These are phyloP conservation scores for Colletotrichum zoysiae DNA, from an alignment of 2,329 filamentous ascomycete genomes.

Conservation along the genomic window DNA sequence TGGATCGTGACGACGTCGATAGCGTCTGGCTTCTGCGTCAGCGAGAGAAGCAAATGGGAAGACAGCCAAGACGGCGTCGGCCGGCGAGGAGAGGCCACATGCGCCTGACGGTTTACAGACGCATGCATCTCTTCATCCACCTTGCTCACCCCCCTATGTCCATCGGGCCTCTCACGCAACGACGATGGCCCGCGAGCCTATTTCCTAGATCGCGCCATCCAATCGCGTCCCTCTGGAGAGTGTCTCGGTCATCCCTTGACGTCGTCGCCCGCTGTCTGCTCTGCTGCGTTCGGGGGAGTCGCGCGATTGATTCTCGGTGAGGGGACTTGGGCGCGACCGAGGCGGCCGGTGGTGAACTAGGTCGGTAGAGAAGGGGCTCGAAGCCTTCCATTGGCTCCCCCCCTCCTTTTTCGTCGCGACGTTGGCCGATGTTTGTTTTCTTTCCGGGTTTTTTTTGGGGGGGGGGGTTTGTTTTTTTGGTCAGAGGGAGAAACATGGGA, in stretches of 20 bases:
- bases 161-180: not conserved
- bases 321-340: not conserved
- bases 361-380: too few species aligned
- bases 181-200: not conserved
- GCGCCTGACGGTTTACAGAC: constrained; percentile 1
- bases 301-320: not conserved
- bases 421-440: not conserved
- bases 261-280: not conserved
- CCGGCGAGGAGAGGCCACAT: not conserved
- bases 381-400: not conserved
- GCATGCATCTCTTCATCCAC: not conserved
- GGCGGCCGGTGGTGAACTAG: not conserved
- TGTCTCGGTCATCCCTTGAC: constrained; percentile 33
- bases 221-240: not conserved
- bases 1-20: not conserved
- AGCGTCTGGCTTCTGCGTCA: not conserved
- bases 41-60: constrained; percentile 5
- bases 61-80: too few species aligned
- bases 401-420: not conserved
- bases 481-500: not conserved
- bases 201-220: constrained; percentile 1
- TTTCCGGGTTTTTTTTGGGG: not conserved
- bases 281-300: not conserved
- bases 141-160: constrained; percentile 2
- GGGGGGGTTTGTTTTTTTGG: not conserved